Evolutionary conservation across 805 yeast genomes (phyloP), one percentile per base, ranked within the genome.

Genomic region (Sugiyamaella qingdaonensis): DNA sequence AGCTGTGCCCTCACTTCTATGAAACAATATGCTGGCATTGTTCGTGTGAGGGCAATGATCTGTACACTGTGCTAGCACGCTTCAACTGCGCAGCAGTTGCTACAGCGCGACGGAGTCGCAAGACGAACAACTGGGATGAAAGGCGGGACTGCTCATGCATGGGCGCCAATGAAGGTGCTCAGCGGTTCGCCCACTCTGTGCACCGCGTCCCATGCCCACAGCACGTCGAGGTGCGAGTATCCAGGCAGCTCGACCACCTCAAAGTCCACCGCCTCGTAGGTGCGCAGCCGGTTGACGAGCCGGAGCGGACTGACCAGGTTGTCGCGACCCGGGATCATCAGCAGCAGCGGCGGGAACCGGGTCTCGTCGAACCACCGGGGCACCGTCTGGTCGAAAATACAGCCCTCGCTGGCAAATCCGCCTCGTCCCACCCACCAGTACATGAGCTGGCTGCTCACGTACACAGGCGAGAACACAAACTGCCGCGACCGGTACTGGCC

Each of bases 151-250:
- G n/a, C n/a, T n/a, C n/a, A n/a, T n/a, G 29, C 54, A 34, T 51
- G 37, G 16, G 45, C 31, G 63, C 64, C 61, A 29, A 71, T 63
- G 37, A 62, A 65, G 31, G 61, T 57, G 16, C 56, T 57, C 53
- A 72, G 49, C 1, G 74, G 76, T 44, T 48, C 68, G 0, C 95
- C 96, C 18, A 92, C 78, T 43, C 75, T 77, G 2, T 80, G 81
- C 27, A 80, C 74, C 1, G 84, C 83, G 64, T 88, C 91, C 62
- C 79, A 82, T 0, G 97, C 92, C 99, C 99, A 92, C 11, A 91
- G 73, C 0, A 90, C 96, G 68, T 92, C 99, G 49, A 92, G 71
- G 68, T 92, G 99, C 14, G 90, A 81, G 66, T 92, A 92, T 9
- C 75, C 78, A 0, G 79, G 78, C 4, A 92, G 55, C 48, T 76